Evolutionary conservation across 2,329 filamentous ascomycete species (phyloP), one percentile per base, ranked within the genome.

Genomic region (Drechslerella dactyloides): DNA sequence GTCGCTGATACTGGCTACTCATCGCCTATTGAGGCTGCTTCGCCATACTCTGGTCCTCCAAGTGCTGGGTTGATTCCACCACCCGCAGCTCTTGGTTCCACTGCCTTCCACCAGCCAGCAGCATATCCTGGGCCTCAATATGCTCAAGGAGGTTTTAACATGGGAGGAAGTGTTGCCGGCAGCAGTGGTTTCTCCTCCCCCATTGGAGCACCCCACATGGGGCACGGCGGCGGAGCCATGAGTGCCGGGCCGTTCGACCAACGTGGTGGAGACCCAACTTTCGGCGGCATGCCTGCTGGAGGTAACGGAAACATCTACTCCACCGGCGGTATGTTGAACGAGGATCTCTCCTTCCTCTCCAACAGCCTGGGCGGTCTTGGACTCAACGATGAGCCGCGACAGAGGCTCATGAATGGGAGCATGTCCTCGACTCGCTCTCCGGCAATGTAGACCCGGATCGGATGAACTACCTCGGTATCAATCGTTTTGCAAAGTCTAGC

Each of bases 1-100:
- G 91, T 97, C 66, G 93, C 93, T 30, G 94, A 97, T 80, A 93
- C 92, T 42, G 91, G 90, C 48, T 96, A 94, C 81, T 89, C 91
- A 13, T 93, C 91, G 10, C 89, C 90, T 19, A 96, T 97, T 89
- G 92, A 96, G 74, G 87, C 89, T 54, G 86, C 89, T 1, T 89
- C 90, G 30, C 88, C 87, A 78, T 96, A 93, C 78, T 86, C 86
- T 57, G 91, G 90, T 74, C 92, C 87, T 33, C 89, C 90, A 24
- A 91, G 89, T 8, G 90, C 90, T 11, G 91, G 86, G 88, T 89
- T 61, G 55, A 72, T 72, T 40, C 68, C 68, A 86, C 86, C 61
- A 85, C 85, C 74, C 85, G 86, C 64, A 85, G 84, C 6, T 93
- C 68, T 92, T 75, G 86, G 85, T 58, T 85, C 87, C 50, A 84